Evolutionary conservation across 208 protist genomes (phyloP).

Genomic region (Blechomonas ayalai): DNA sequence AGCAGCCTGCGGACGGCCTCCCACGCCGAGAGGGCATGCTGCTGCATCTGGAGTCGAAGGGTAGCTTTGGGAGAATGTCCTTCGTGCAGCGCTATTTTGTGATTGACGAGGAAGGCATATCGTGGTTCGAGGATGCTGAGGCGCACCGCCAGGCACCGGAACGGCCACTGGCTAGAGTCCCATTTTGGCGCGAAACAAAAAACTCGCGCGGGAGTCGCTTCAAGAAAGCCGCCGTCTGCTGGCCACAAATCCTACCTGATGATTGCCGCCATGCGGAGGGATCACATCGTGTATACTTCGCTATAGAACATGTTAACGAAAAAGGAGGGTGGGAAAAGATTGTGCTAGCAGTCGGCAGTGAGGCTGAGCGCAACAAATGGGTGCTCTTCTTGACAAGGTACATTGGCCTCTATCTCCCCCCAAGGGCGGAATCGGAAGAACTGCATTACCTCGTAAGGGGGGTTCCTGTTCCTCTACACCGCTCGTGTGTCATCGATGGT

Average conservation of each 20-base stretch:
- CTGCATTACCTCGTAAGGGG: slow-evolving; percentile 25
- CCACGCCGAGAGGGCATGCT: slow-evolving; percentile 34
- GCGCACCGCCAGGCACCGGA: slow-evolving; percentile 8
- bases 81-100: slow-evolving; percentile 54
- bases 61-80: slow-evolving; percentile 3
- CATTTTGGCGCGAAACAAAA: slow-evolving; percentile 36
- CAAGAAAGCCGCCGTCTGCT: slow-evolving; percentile 56
- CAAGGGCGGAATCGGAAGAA: slow-evolving; percentile 42
- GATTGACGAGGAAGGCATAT: slow-evolving; percentile 34
- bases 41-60: slow-evolving; percentile 15
- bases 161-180: slow-evolving; percentile 19
- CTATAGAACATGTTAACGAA: slow-evolving; percentile 39
- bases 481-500: slow-evolving; percentile 45
- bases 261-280: slow-evolving; percentile 40
- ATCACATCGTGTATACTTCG: slow-evolving; percentile 33
- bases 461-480: slow-evolving; percentile 23
- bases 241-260: slow-evolving; percentile 47
- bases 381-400: slow-evolving; percentile 58
- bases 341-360: slow-evolving; percentile 26
- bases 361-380: slow-evolving; percentile 43
- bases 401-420: slow-evolving; percentile 52
- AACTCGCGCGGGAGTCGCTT: slow-evolving; percentile 70
- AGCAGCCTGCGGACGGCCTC: no score
- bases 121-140: slow-evolving; percentile 26
- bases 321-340: slow-evolving; percentile 16